A percentile compares a stretch with the other conserved stretches of the same genome.
Conservation (phyloP, 2,329 filamentous ascomycete genomes). For the Daldinia sp. region DNA sequence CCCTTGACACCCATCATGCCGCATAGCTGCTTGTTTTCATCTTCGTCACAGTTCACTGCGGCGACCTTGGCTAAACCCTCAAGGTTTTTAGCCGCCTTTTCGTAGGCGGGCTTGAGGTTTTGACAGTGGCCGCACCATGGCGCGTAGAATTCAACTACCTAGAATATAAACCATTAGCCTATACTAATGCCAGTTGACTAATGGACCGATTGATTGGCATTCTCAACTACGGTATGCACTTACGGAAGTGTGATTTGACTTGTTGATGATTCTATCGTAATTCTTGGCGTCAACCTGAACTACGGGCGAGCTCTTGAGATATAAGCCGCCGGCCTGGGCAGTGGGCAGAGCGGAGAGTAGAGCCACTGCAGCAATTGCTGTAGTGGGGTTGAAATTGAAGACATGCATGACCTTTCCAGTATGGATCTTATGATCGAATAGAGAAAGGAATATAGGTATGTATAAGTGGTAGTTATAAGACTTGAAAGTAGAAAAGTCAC, state of each 20-base stretch:
- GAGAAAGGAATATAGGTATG: not conserved
- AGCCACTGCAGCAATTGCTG: slow-evolving; percentile 66
- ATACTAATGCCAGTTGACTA: slow-evolving; percentile 3
- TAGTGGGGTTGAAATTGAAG: slow-evolving; percentile 55
- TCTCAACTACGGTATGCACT: not conserved
- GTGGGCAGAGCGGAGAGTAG: slow-evolving; percentile 72
- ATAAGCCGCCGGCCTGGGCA: slow-evolving; percentile 75
- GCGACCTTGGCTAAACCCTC: slow-evolving; percentile 94
- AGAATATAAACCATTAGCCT: slow-evolving; percentile 11
- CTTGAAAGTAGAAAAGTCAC: not conserved
- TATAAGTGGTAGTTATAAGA: no score
- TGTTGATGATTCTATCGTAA: slow-evolving; percentile 83
- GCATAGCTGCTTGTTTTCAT: slow-evolving; percentile 89
- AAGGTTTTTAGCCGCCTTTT: slow-evolving; percentile 89
- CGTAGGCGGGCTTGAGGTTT: slow-evolving; percentile 93
- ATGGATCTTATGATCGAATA: slow-evolving; percentile 6
- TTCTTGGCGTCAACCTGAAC: slow-evolving; percentile 80
- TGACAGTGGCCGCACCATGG: slow-evolving; percentile 98
- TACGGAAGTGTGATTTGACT: slow-evolving; percentile 92
- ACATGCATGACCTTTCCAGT: slow-evolving; percentile 55
- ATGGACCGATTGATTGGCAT: no score
- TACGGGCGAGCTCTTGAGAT: slow-evolving; percentile 86
- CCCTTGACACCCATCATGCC: slow-evolving; percentile 86
- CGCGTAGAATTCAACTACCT: slow-evolving; percentile 87
- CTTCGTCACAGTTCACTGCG: slow-evolving; percentile 94